Evolutionary conservation across 768 basidiomycete species (phyloP).

Genomic region (Mycena galopus): DNA sequence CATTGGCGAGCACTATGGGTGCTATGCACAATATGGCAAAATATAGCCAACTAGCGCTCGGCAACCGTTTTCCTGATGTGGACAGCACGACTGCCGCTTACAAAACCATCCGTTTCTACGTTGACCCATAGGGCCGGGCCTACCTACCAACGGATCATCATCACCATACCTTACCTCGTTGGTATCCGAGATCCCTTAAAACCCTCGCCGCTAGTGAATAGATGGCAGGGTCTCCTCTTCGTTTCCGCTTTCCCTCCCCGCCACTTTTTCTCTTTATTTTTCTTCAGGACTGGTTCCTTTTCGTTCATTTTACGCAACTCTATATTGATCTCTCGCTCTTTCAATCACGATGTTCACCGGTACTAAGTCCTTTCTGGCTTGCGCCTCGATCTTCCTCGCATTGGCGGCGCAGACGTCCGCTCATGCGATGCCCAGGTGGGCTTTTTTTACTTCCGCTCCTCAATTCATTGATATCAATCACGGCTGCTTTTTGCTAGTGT

Average conservation of each 20-base stretch:
- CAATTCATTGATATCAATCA: not conserved
- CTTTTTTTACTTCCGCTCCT: not conserved
- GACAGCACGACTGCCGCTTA: too few species aligned
- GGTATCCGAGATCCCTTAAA: not conserved
- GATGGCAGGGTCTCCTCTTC: not conserved
- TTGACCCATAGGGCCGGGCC: too few species aligned
- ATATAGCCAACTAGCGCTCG: too few species aligned
- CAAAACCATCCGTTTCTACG: too few species aligned
- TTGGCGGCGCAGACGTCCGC: constrained; percentile 28
- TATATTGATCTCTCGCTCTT: constrained; percentile 16
- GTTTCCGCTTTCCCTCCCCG: not conserved
- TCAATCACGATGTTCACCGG: constrained; percentile 27
- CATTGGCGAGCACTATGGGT: too few species aligned
- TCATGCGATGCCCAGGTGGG: constrained; percentile 32
- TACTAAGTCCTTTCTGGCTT: constrained; percentile 23
- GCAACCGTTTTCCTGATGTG: too few species aligned
- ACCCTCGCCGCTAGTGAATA: not conserved
- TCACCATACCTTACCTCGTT: too few species aligned
- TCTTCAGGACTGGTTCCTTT: constrained; percentile 35
- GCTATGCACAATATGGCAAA: too few species aligned
- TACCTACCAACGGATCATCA: too few species aligned
- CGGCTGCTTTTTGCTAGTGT: not conserved
- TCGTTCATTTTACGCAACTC: not conserved
- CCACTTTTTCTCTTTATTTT: not conserved
- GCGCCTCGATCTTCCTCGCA: constrained; percentile 30